These are phyloP conservation scores for Annona cherimola DNA, from an alignment of 164 flowering plant species.

Conservation along the genomic window DNA sequence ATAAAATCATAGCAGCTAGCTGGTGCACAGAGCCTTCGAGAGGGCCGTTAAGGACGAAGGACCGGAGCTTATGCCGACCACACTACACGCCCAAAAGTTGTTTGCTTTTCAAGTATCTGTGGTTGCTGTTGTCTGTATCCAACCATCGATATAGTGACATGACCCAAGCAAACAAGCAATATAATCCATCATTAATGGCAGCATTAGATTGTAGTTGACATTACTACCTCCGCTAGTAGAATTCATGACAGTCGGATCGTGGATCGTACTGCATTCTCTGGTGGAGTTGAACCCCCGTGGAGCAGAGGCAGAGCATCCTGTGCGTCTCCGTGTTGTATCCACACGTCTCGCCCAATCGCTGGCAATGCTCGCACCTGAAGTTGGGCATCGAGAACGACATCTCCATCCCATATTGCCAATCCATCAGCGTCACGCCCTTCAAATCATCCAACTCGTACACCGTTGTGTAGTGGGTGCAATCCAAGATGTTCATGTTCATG, in stretches of 20 bases:
- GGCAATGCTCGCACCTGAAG: conserved; percentile 62
- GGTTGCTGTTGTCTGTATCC: too few species aligned
- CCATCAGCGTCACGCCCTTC: conserved; percentile 59
- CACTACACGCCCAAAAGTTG: too few species aligned
- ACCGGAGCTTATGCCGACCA: too few species aligned
- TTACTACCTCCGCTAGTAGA: neutral
- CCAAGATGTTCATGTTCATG: conserved; percentile 85
- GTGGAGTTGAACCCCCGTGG: conserved; percentile 45
- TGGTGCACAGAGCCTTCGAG: too few species aligned
- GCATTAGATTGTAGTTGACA: neutral
- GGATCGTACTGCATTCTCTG: conserved; percentile 54
- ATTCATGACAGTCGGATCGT: neutral
- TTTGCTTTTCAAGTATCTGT: too few species aligned
- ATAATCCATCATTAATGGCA: too few species aligned
- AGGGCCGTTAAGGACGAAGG: too few species aligned
- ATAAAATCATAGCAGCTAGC: too few species aligned
- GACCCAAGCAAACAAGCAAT: too few species aligned
- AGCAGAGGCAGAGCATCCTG: conserved; percentile 58
- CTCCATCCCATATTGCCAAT: conserved; percentile 78
- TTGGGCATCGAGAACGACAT: conserved; percentile 57
- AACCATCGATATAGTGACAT: too few species aligned
- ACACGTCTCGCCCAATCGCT: conserved; percentile 63
- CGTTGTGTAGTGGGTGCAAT: conserved; percentile 76
- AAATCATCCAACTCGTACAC: conserved; percentile 45
- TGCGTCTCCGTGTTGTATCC: conserved; percentile 77